Evolutionary conservation across 331 rosid species (phyloP).

Genomic region (Dryas integrifolia): DNA sequence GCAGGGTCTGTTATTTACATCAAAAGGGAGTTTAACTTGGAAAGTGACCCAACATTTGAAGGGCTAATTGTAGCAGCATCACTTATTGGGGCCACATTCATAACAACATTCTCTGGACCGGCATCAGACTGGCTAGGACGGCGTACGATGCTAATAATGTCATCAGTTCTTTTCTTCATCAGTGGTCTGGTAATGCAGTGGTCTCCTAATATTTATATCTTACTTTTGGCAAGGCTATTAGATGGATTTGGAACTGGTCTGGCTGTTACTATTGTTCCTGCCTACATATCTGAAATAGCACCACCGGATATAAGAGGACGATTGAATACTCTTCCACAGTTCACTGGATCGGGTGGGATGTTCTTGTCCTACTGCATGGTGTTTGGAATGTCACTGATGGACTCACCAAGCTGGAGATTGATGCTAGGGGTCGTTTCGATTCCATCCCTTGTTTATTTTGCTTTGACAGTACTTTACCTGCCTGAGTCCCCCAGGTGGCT

Average conservation of each 20-base stretch:
- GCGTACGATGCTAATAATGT: slow-evolving; percentile 23
- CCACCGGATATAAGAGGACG: slow-evolving; percentile 30
- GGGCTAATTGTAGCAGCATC: slow-evolving; percentile 27
- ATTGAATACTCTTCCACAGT: slow-evolving; percentile 29
- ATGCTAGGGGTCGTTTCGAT: slow-evolving; percentile 30
- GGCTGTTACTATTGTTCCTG: slow-evolving; percentile 29
- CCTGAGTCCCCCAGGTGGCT: slow-evolving; percentile 39
- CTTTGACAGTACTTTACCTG: slow-evolving; percentile 28
- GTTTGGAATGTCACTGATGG: slow-evolving; percentile 29
- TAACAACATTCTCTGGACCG: slow-evolving; percentile 29
- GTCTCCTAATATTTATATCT: slow-evolving; percentile 30
- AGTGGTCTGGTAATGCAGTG: slow-evolving; percentile 22
- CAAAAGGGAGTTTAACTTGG: slow-evolving; percentile 22
- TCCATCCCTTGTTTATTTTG: slow-evolving; percentile 26
- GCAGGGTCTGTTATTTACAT: slow-evolving; percentile 30
- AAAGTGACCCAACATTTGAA: slow-evolving; percentile 21
- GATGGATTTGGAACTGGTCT: slow-evolving; percentile 32
- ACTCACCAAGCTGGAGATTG: slow-evolving; percentile 28
- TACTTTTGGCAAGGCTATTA: slow-evolving; percentile 25
- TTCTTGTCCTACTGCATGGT: slow-evolving; percentile 32
- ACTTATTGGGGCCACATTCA: slow-evolving; percentile 25
- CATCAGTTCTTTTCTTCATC: slow-evolving; percentile 19
- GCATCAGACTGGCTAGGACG: slow-evolving; percentile 25
- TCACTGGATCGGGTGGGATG: slow-evolving; percentile 31
- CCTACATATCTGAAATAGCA: slow-evolving; percentile 30